A percentile compares a stretch with the other conserved stretches of the same genome.
phyloP scores from a whole-genome alignment of 108 stramenopile genomes.

The Nitzschia sp. region DNA sequence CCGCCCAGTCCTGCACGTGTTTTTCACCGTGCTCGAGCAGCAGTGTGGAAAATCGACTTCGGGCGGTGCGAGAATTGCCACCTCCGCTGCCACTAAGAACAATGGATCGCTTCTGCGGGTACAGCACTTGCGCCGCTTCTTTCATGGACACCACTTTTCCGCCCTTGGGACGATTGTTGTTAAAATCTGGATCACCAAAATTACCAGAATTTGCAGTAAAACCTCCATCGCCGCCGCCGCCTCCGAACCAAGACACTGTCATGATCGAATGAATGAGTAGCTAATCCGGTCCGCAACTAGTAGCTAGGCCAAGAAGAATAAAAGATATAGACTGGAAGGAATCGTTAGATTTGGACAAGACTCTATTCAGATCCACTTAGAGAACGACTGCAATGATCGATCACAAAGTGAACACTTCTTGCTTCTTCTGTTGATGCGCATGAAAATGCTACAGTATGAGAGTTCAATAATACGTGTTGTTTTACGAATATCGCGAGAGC shows the following conservation, averaged over 20 bases:
- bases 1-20: conserved; percentile 85
- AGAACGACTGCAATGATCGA: too few relatives aligned
- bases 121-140: conserved; percentile 60
- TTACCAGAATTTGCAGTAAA: too few relatives aligned
- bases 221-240: not conserved
- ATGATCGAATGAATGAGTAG: conserved; percentile 16
- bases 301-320: too few relatives aligned
- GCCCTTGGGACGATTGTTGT: not conserved
- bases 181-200: not conserved
- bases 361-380: too few relatives aligned
- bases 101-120: conserved; percentile 42
- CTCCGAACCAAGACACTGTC: conserved; percentile 33
- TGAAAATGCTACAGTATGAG: too few relatives aligned
- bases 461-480: too few relatives aligned
- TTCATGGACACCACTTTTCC: conserved; percentile 35
- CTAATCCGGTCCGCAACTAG: too few relatives aligned
- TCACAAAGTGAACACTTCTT: too few relatives aligned
- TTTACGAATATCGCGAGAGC: too few relatives aligned
- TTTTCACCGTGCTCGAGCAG: conserved; percentile 83
- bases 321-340: too few relatives aligned
- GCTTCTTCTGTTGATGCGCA: too few relatives aligned
- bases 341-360: too few relatives aligned
- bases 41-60: conserved; percentile 66
- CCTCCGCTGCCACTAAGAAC: not conserved
- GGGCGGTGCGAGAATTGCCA: not conserved